A percentile compares a stretch with the other conserved stretches of the same genome.
phyloP scores from a whole-genome alignment of 2,329 filamentous ascomycete genomes.

The Hypoxylon sp. region DNA sequence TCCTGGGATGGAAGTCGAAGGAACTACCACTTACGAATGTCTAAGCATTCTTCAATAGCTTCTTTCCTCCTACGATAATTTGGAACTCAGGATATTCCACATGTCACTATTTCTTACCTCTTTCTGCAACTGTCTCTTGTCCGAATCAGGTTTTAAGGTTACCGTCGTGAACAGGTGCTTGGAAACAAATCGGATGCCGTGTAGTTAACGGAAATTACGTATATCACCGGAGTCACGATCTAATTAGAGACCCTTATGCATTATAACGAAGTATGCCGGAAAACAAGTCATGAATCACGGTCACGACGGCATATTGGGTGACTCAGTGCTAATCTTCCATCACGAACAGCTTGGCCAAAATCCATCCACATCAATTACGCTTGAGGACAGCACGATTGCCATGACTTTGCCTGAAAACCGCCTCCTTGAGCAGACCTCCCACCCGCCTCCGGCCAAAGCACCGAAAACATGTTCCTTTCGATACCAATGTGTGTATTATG shows the following conservation, averaged over 20 bases:
- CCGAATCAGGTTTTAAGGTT: neutral
- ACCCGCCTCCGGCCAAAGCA: neutral
- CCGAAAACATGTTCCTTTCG: neutral
- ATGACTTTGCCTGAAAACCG: neutral
- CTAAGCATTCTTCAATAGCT: too few species aligned
- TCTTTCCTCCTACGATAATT: neutral
- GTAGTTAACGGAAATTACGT: neutral
- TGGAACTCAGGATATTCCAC: neutral
- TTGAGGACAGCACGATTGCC: neutral
- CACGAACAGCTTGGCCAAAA: neutral
- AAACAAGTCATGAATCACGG: neutral
- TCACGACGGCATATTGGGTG: neutral
- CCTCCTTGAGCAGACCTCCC: neutral
- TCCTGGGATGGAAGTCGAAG: too few species aligned
- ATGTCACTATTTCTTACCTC: neutral
- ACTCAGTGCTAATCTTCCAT: neutral
- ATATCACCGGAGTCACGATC: neutral
- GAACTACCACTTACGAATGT: too few species aligned
- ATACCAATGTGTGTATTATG: slow-evolving; percentile 1
- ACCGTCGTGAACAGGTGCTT: neutral
- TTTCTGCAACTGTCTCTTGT: neutral
- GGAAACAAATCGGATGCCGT: neutral
- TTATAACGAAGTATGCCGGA: neutral
- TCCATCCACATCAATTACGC: neutral
- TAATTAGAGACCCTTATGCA: neutral